phyloP scores from a whole-genome alignment of 495 filamentous ascomycete genomes.

The Cladorrhinum samala region DNA sequence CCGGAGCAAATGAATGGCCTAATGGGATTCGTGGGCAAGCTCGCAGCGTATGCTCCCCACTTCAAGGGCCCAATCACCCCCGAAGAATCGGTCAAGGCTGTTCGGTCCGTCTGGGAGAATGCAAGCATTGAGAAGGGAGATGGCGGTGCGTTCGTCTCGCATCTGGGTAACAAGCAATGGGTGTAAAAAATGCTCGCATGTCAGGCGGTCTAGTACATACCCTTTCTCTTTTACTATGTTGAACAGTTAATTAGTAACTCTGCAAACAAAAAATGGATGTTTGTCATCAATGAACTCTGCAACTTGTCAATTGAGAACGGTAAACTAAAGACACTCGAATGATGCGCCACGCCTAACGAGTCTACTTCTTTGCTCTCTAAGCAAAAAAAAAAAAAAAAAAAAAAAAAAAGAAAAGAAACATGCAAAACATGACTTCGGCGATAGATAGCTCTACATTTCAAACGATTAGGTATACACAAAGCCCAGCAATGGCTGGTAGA shows the following conservation, averaged over 20 bases:
- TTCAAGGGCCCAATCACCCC: slow-evolving; percentile 43
- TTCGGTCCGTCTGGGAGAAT: slow-evolving; percentile 36
- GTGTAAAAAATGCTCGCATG: slow-evolving; percentile 17
- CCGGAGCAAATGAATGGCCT: slow-evolving; percentile 30
- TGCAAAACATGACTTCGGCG: slow-evolving; percentile 2
- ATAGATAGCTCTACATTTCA: background rate
- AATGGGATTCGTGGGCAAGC: slow-evolving; percentile 25
- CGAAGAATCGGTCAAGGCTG: slow-evolving; percentile 34
- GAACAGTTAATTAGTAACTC: background rate
- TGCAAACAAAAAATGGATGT: background rate
- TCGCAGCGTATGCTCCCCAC: slow-evolving; percentile 41
- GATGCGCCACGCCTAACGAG: too few species aligned
- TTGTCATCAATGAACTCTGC: background rate
- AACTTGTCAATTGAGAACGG: background rate
- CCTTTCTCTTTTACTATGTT: too few species aligned
- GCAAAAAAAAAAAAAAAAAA: too few species aligned
- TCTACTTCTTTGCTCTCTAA: too few species aligned
- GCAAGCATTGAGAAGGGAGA: slow-evolving; percentile 43
- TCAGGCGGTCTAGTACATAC: too few species aligned
- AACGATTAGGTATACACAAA: background rate
- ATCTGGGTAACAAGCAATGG: slow-evolving; percentile 51
- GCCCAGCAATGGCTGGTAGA: too few species aligned
- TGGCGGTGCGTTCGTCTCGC: slow-evolving; percentile 49
- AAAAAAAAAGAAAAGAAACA: slow-evolving; percentile 1
- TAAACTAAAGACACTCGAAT: slow-evolving; percentile 3